Conservation (phyloP, 371 early-diverging fungal species). For the Smittium culicis region DNA sequence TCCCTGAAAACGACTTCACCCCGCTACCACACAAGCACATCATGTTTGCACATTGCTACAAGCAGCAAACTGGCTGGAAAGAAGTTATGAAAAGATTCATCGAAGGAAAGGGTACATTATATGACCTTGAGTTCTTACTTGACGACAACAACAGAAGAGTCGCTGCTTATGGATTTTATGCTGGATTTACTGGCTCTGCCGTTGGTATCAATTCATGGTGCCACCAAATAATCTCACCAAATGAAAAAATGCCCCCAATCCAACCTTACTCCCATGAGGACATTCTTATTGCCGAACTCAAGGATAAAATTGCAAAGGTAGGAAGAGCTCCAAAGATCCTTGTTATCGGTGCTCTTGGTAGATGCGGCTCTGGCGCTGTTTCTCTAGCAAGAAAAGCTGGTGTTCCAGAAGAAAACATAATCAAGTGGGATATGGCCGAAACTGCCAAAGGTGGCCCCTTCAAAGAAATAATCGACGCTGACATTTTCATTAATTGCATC, state of each 20-base stretch:
- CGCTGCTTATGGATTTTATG: constrained; percentile 94
- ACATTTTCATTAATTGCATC: constrained; percentile 96
- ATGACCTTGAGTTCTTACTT: constrained; percentile 87
- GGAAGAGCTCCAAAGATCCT: constrained; percentile 66
- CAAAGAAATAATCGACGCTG: constrained; percentile 67
- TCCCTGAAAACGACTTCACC: constrained; percentile 81
- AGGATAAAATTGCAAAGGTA: constrained; percentile 44
- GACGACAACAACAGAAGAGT: constrained; percentile 72
- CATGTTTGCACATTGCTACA: constrained; percentile 96
- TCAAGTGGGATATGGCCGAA: constrained; percentile 92
- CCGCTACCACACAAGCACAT: constrained; percentile 91
- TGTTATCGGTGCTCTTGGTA: constrained; percentile 95
- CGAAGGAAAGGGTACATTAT: constrained; percentile 70
- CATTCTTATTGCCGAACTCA: constrained; percentile 54
- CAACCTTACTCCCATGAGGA: constrained; percentile 75
- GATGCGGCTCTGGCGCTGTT: constrained; percentile 84
- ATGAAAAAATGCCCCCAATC: constrained; percentile 43
- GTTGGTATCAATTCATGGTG: constrained; percentile 86
- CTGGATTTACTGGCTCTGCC: constrained; percentile 90
- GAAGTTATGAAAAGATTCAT: constrained; percentile 73
- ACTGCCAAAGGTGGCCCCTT: constrained; percentile 90
- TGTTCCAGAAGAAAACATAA: constrained; percentile 72
- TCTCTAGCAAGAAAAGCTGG: constrained; percentile 73
- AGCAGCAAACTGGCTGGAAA: constrained; percentile 88
- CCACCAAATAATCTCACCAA: constrained; percentile 40